These are phyloP conservation scores for Aspergillus sp. DNA, from an alignment of 2,329 filamentous ascomycete genomes.

Conservation along the genomic window DNA sequence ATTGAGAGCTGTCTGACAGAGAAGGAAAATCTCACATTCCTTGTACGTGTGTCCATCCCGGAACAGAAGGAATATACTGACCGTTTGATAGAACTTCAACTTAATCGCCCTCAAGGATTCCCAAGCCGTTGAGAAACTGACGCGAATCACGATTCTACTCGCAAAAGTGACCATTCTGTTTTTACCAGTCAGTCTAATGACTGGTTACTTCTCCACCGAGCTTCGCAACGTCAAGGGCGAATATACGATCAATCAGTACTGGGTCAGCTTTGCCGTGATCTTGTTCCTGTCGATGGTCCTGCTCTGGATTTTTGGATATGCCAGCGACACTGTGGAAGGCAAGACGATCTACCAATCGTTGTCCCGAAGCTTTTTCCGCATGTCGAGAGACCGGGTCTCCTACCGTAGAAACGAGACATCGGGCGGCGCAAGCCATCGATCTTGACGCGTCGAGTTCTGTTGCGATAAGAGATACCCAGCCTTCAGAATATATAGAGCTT, in stretches of 20 bases:
- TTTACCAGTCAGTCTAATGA: slow-evolving; percentile 73
- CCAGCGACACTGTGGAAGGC: slow-evolving; percentile 61
- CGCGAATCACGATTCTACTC: slow-evolving; percentile 69
- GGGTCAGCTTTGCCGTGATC: slow-evolving; percentile 67
- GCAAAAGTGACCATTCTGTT: slow-evolving; percentile 76
- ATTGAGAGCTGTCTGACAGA: slow-evolving; percentile 67
- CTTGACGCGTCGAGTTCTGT: not conserved
- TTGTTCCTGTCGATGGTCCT: slow-evolving; percentile 60
- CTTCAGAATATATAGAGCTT: not conserved
- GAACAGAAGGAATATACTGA: slow-evolving; percentile 8
- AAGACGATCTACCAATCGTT: slow-evolving; percentile 54
- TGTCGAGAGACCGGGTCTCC: slow-evolving; percentile 32
- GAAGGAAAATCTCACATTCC: slow-evolving; percentile 68
- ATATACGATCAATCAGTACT: slow-evolving; percentile 67
- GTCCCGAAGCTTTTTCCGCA: slow-evolving; percentile 38
- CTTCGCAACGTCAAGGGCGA: slow-evolving; percentile 57
- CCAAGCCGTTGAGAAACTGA: slow-evolving; percentile 69
- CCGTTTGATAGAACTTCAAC: slow-evolving; percentile 66
- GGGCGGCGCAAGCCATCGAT: not conserved
- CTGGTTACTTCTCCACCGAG: slow-evolving; percentile 71
- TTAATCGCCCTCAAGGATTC: slow-evolving; percentile 76
- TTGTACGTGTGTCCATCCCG: slow-evolving; percentile 50
- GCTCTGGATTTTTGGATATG: slow-evolving; percentile 59
- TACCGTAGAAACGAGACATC: slow-evolving; percentile 18
- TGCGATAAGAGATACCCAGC: not conserved